Evolutionary conservation across 2,329 filamentous ascomycete species (phyloP).

Genomic region (Emergomyces orientalis): DNA sequence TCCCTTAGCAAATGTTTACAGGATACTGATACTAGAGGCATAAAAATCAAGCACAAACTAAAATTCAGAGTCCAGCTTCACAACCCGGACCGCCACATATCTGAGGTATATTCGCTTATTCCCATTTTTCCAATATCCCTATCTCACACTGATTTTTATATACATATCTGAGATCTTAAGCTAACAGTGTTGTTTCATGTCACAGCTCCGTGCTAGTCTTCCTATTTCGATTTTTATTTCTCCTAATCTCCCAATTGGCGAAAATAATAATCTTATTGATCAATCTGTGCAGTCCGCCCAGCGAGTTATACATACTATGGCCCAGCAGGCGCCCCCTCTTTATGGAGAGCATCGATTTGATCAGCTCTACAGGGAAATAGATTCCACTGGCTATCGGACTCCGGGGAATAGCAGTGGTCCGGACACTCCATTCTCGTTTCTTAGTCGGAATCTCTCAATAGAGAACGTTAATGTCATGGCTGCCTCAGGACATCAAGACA

Average conservation of each 20-base stretch:
- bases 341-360: slow-evolving; percentile 89
- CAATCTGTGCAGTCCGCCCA: slow-evolving; percentile 46
- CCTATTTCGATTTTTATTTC: slow-evolving; percentile 93
- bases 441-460: slow-evolving; percentile 61
- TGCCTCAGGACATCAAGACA: slow-evolving; percentile 45
- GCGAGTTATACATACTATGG: slow-evolving; percentile 45
- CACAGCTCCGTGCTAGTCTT: slow-evolving; percentile 74
- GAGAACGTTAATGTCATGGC: slow-evolving; percentile 62
- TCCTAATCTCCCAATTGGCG: slow-evolving; percentile 79
- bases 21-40: slow-evolving; percentile 77
- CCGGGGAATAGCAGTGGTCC: slow-evolving; percentile 58
- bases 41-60: slow-evolving; percentile 87
- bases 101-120: slow-evolving; percentile 55
- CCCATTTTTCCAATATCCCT: not conserved
- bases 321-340: slow-evolving; percentile 70
- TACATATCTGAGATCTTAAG: slow-evolving; percentile 12
- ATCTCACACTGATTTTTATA: too few species aligned
- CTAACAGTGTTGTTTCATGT: slow-evolving; percentile 13
- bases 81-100: slow-evolving; percentile 90
- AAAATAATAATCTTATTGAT: slow-evolving; percentile 68
- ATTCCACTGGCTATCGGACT: slow-evolving; percentile 70
- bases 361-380: slow-evolving; percentile 79
- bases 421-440: slow-evolving; percentile 70
- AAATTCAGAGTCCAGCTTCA: slow-evolving; percentile 83
- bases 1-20: slow-evolving; percentile 76